Evolutionary conservation across 768 basidiomycete genomes (phyloP), one percentile per base, ranked within the genome.

Genomic region (Sarcodon sp.): DNA sequence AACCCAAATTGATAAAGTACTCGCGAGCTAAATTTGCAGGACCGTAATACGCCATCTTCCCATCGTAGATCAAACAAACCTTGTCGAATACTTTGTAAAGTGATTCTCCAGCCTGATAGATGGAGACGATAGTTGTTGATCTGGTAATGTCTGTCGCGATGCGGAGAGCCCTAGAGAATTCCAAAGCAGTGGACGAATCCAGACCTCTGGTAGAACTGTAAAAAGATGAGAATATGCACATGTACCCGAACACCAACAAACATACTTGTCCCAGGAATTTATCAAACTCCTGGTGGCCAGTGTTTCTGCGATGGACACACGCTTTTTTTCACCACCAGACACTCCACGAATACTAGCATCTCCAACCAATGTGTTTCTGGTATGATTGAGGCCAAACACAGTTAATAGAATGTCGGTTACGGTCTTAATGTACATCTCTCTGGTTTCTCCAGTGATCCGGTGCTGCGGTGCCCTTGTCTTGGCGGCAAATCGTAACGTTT

Each of bases 101-200:
- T 2, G 69, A 69, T 59, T 89, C 85, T 45, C 81, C 80, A 7
- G 85, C 88, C 62, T 91, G 88, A 62, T 91, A 90, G 35, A 92
- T 76, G 0, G 85, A 82, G n/a, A 86, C 83, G 49, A 91, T 73
- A 0, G 81, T 87, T 0, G 81, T 59, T 48, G 57, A 53, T 39
- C 57, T 57, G 32, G 58, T 54, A 15, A 71, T 57, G 56, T 79
- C 77, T 18, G 77, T 78, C 6, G 71, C 64, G 35, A 77, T 69
- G 34, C 78, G 69, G n/a, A 80, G 63, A 1, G 76, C 73, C 50
- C 72, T 73, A 45, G 72, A 71, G 57, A 76, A 79, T 53, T 79
- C 76, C 38, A 78, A 65, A 10, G 77, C 77, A 3, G 77, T 79
- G 5, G 75, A 76, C 0, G 76, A 61, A 57, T 75, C 72, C 15